These are phyloP conservation scores for Westerdykella ornata DNA, from an alignment of 2,329 filamentous ascomycete genomes.

Conservation along the genomic window DNA sequence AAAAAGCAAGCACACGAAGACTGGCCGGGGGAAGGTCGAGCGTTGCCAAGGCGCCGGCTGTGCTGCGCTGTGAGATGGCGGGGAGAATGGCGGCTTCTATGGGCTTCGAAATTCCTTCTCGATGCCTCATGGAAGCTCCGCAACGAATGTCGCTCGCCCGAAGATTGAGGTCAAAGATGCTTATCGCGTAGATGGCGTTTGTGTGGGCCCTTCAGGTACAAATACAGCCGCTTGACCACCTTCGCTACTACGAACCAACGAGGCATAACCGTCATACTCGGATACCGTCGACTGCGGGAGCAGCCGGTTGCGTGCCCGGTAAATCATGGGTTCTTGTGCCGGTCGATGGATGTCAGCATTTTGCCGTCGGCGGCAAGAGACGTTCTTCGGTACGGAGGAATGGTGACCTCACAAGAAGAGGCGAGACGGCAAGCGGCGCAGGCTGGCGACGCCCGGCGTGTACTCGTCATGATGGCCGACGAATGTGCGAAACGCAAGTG, in stretches of 20 bases:
- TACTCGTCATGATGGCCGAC: too few relatives aligned
- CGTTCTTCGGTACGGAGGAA: too few relatives aligned
- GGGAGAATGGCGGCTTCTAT: not conserved
- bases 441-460: too few relatives aligned
- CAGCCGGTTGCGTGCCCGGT: conserved; percentile 15
- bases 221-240: too few relatives aligned
- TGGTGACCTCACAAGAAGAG: too few relatives aligned
- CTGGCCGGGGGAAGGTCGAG: not conserved
- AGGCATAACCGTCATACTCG: too few relatives aligned
- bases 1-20: too few relatives aligned
- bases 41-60: conserved; percentile 7
- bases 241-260: too few relatives aligned
- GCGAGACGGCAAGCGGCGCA: too few relatives aligned
- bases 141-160: not conserved
- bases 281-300: conserved; percentile 17
- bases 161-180: conserved; percentile 1
- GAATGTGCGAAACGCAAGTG: too few relatives aligned
- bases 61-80: not conserved
- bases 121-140: conserved; percentile 3
- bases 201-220: not conserved
- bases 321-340: not conserved
- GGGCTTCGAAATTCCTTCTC: not conserved
- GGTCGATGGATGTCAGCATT: too few relatives aligned
- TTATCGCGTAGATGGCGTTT: conserved; percentile 10
- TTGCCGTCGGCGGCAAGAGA: too few relatives aligned